Evolutionary conservation across 345 rosid species (phyloP).

Genomic region (Acer saccharum): DNA sequence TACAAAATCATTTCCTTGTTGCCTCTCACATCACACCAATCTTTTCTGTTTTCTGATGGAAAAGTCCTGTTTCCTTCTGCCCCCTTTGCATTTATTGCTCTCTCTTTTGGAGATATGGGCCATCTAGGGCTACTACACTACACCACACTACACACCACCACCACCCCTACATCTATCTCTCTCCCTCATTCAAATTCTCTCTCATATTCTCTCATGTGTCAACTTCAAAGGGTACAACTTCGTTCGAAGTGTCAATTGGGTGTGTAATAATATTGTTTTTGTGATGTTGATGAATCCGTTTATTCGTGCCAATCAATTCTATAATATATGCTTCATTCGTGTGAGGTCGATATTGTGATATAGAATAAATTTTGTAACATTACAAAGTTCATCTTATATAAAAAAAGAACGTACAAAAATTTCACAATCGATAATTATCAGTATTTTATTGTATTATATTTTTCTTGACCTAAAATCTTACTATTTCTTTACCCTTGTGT

Average conservation of each 20-base stretch:
- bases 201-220: slow-evolving; percentile 22
- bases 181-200: slow-evolving; percentile 14
- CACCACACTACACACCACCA: slow-evolving; percentile 12
- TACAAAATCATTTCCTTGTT: slow-evolving; percentile 47
- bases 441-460: background rate
- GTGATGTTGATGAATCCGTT: background rate
- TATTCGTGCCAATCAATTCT: no score
- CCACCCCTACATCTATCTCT: background rate
- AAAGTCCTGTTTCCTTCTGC: slow-evolving; percentile 30
- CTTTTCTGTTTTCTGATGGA: slow-evolving; percentile 25
- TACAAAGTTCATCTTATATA: no score
- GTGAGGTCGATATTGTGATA: no score
- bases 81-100: slow-evolving; percentile 28
- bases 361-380: no score
- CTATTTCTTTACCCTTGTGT: background rate
- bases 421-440: no score
- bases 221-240: slow-evolving; percentile 32
- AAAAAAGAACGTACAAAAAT: no score
- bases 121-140: slow-evolving; percentile 27
- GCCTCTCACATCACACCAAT: slow-evolving; percentile 33
- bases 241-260: slow-evolving; percentile 24
- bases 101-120: slow-evolving; percentile 32
- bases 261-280: background rate
- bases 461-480: background rate
- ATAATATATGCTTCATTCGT: no score